Base-by-base conservation (phyloP, 805 yeast species). In the Danielia reshetovae region DNA sequence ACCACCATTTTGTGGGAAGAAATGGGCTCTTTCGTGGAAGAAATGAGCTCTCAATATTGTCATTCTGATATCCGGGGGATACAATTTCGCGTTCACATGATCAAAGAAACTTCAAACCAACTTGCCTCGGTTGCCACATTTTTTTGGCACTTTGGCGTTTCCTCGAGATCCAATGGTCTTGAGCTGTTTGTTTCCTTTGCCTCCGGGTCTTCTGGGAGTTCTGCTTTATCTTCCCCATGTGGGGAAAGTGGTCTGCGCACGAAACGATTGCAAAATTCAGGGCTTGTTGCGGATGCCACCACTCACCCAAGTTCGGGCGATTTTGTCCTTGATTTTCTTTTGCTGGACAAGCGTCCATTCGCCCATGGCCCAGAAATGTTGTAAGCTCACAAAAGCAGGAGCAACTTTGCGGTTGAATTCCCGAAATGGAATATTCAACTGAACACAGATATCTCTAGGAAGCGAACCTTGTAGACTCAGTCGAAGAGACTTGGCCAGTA, bases 301-400 rank as follows among this genome's bases (percentile, higher is more conserved):
- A 19, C 22, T 57, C 13, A 79, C 65, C 87, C 86, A 81, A 24
- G 65, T 55, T 33, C 60, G 65, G 2, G 83, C 77, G 30, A 76
- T 69, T 17, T 62, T 70, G 48, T 80, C 84, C 40, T 69, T 74
- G 5, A 76, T 36, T 30, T 68, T 54, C 17, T 55, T 59, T 1
- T 76, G 74, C 38, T 72, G 72, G 4, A 70, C 70, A 7, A 32
- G 30, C 1, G 59, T 48, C 86, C 86, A 81, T 10, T 56, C 39
- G 1, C 82, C 85, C 63, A 80, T 53, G n/a, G 82, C 72, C 87
- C 87, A 81, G 47, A 81, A 75, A 51, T 79, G 85, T 30, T 62
- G 62, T 23, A 45, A 27, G 17, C 39, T 42, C 30, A 33, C 42
- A 43, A 51, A 54, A 8, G 36, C 40, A 1, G 59, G 60, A 11